phyloP scores from a whole-genome alignment of 108 stramenopile genomes.

The Conticribra weissflogii region DNA sequence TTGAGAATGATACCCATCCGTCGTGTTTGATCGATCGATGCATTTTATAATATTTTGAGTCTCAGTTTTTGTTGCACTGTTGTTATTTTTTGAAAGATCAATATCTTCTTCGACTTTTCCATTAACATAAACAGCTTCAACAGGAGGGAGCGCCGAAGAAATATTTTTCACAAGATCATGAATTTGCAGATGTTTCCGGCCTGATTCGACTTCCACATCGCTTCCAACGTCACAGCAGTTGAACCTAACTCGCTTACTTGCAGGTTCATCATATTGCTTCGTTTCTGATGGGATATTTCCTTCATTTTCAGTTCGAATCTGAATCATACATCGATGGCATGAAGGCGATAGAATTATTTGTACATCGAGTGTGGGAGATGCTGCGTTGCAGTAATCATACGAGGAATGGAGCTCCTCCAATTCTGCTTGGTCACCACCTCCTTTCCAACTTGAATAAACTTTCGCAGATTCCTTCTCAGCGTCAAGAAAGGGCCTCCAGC shows the following conservation, averaged over 20 bases:
- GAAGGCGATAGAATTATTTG: conserved; percentile 27
- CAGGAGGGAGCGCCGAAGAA: conserved; percentile 34
- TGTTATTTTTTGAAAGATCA: not conserved
- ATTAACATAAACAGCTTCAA: conserved; percentile 27
- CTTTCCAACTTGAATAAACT: conserved; percentile 31
- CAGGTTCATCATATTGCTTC: conserved; percentile 3
- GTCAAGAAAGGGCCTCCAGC: conserved; percentile 56
- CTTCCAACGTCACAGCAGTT: conserved; percentile 2
- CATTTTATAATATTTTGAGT: too few relatives aligned
- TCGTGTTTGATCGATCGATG: too few relatives aligned
- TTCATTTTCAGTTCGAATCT: conserved; percentile 21
- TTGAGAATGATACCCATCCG: conserved; percentile 17
- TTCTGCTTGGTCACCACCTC: not conserved
- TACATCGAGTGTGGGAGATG: conserved; percentile 19
- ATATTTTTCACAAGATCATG: conserved; percentile 28
- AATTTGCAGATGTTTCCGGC: not conserved
- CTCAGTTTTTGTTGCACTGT: conserved; percentile 1
- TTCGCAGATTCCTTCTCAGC: conserved; percentile 29
- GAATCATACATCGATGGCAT: conserved; percentile 33
- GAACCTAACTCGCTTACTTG: conserved; percentile 10
- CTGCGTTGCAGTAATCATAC: conserved; percentile 6
- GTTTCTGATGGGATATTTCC: too few relatives aligned
- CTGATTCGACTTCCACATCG: too few relatives aligned
- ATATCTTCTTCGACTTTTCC: not conserved
- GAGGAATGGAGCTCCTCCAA: conserved; percentile 21